Evolutionary conservation across 305 asterid species (phyloP).

Genomic region (Rubia tinctorum): DNA sequence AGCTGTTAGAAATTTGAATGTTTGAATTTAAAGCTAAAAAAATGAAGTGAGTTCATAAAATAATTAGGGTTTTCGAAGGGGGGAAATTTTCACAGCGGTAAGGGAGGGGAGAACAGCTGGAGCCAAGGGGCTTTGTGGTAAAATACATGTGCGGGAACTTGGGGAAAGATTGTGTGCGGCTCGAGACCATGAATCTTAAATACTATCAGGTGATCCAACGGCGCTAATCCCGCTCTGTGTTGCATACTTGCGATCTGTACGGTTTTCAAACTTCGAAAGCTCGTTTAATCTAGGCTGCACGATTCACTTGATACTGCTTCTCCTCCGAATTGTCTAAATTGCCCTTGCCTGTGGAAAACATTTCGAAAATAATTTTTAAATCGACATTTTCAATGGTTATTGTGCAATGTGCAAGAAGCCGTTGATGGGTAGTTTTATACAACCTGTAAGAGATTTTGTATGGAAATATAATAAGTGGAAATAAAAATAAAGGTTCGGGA

Average conservation of each 20-base stretch:
- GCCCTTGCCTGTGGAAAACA: conserved; percentile 9
- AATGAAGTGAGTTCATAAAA: not conserved
- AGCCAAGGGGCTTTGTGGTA: conserved; percentile 18
- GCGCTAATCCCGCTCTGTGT: conserved; percentile 32
- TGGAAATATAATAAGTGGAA: not conserved
- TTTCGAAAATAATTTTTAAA: not conserved
- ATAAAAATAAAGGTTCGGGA: too few relatives aligned
- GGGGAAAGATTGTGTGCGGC: conserved; percentile 16
- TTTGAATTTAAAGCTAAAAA: conserved; percentile 21
- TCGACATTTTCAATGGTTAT: too few relatives aligned
- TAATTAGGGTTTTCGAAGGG: conserved; percentile 23
- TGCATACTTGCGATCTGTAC: conserved; percentile 18
- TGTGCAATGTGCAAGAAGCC: too few relatives aligned
- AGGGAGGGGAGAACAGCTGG: conserved; percentile 49
- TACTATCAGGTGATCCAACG: conserved; percentile 24
- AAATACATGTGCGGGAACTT: conserved; percentile 51
- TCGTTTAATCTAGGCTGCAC: not conserved
- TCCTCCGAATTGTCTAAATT: conserved; percentile 6
- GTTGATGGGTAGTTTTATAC: not conserved
- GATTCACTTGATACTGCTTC: not conserved
- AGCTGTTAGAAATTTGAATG: conserved; percentile 24
- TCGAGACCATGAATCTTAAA: conserved; percentile 19
- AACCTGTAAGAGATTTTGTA: not conserved
- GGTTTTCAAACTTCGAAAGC: conserved; percentile 17
- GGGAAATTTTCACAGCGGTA: conserved; percentile 48